Conservation (phyloP, 768 basidiomycete genomes). For the Pisolithus microcarpus region DNA sequence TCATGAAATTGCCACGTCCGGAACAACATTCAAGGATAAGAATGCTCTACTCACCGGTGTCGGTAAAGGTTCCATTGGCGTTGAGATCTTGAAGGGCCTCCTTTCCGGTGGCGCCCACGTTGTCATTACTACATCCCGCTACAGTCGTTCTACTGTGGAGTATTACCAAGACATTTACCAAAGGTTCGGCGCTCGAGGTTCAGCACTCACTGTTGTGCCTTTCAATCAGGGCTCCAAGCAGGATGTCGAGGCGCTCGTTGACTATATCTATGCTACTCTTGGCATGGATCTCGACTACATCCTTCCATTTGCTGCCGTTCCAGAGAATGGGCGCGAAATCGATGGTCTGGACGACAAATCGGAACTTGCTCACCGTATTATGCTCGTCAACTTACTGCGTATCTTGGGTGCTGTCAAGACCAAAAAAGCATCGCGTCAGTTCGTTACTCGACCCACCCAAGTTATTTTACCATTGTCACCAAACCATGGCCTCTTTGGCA, state of each 20-base stretch:
- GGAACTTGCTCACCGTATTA: constrained; percentile 96
- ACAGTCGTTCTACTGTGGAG: constrained; percentile 91
- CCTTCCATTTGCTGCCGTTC: constrained; percentile 95
- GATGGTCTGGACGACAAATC: constrained; percentile 96
- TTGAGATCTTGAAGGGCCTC: constrained; percentile 94
- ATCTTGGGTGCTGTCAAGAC: constrained; percentile 95
- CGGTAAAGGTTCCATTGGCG: constrained; percentile 95
- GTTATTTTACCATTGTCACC: constrained; percentile 97
- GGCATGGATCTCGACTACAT: constrained; percentile 98
- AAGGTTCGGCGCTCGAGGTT: constrained; percentile 87
- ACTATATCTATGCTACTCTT: constrained; percentile 94
- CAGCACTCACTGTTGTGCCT: constrained; percentile 95
- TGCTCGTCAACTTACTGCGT: constrained; percentile 95
- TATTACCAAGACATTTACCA: constrained; percentile 99
- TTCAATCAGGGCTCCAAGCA: constrained; percentile 99
- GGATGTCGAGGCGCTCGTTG: constrained; percentile 95
- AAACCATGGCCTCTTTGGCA: constrained; percentile 96
- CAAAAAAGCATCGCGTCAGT: constrained; percentile 95
- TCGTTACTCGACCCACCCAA: constrained; percentile 97
- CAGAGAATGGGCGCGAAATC: constrained; percentile 98
- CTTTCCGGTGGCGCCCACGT: constrained; percentile 95
- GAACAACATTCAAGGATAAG: constrained; percentile 98
- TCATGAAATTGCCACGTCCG: constrained; percentile 97
- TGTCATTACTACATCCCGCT: constrained; percentile 96
- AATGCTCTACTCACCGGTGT: constrained; percentile 97